Percentiles rank a stretch among this genome's conserved stretches.
These are phyloP conservation scores for Moniliophthora roreri DNA, from an alignment of 1,284 basidiomycete genomes.

Conservation along the genomic window DNA sequence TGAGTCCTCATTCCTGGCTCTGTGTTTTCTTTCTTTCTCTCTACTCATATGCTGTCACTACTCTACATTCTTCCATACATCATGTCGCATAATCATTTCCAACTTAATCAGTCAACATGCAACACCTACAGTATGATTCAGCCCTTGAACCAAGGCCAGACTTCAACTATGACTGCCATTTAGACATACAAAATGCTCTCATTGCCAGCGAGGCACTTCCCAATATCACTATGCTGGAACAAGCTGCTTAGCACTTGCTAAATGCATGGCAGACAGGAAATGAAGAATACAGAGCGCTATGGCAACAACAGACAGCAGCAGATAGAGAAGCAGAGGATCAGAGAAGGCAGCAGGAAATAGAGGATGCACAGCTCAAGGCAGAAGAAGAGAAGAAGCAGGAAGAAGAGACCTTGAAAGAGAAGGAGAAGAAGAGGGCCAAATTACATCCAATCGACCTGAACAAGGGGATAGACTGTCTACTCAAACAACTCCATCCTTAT, in stretches of 20 bases:
- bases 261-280: neutral
- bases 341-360: neutral
- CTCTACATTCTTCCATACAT: too few relatives aligned
- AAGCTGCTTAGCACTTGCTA: neutral
- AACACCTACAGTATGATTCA: neutral
- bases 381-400: neutral
- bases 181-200: neutral
- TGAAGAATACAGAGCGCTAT: neutral
- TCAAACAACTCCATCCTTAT: slow-evolving; percentile 4
- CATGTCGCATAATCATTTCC: too few relatives aligned
- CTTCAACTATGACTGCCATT: neutral
- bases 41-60: too few relatives aligned
- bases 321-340: neutral
- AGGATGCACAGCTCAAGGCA: neutral
- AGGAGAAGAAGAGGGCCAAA: neutral
- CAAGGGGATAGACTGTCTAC: neutral
- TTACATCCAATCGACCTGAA: neutral
- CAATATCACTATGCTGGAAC: neutral
- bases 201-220: neutral
- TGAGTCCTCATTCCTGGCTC: neutral
- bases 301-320: neutral
- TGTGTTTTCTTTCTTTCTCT: neutral
- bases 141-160: neutral
- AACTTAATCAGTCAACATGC: too few relatives aligned
- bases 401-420: neutral